A percentile compares a stretch with the other conserved stretches of the same genome.
Evolutionary conservation across 2,329 filamentous ascomycete genomes (phyloP).

Genomic region (Blastomyces silverae): DNA sequence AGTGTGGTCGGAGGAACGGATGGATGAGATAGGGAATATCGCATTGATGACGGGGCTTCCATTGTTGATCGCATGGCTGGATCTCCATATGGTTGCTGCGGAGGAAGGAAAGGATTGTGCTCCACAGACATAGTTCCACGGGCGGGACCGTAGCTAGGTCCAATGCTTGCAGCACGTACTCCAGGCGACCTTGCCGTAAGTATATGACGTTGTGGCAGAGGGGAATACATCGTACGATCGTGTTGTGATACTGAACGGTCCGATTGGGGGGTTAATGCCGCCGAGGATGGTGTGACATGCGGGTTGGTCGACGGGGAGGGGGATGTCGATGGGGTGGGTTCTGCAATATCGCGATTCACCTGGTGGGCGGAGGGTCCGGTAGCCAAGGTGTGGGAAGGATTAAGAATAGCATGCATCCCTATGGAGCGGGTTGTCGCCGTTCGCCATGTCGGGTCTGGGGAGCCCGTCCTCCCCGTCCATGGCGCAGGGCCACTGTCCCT

Average conservation of each 20-base stretch:
- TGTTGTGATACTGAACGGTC: slow-evolving; percentile 19
- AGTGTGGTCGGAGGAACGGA: slow-evolving; percentile 8
- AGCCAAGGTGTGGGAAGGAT: slow-evolving; percentile 30
- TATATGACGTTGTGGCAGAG: slow-evolving; percentile 27
- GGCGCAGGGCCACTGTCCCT: not conserved
- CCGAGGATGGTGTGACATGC: slow-evolving; percentile 17
- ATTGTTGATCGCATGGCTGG: slow-evolving; percentile 1
- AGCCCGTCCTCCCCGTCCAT: not conserved
- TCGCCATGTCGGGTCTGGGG: slow-evolving; percentile 2
- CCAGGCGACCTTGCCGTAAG: slow-evolving; percentile 36
- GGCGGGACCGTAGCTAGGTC: slow-evolving; percentile 24
- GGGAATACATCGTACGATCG: slow-evolving; percentile 31
- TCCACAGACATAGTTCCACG: slow-evolving; percentile 31
- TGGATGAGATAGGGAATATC: slow-evolving; percentile 15
- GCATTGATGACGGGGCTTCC: slow-evolving; percentile 11
- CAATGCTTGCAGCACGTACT: slow-evolving; percentile 29
- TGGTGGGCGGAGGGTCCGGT: slow-evolving; percentile 20
- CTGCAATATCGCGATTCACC: slow-evolving; percentile 27
- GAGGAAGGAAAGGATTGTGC: slow-evolving; percentile 35
- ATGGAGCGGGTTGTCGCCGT: slow-evolving; percentile 30
- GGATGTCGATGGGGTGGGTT: slow-evolving; percentile 19
- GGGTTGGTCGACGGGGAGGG: slow-evolving; percentile 16
- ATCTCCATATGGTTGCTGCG: slow-evolving; percentile 25
- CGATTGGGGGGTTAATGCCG: slow-evolving; percentile 16
- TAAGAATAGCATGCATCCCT: slow-evolving; percentile 39